Conservation (phyloP, 441 rosid genomes). For the Populus hybrid region DNA sequence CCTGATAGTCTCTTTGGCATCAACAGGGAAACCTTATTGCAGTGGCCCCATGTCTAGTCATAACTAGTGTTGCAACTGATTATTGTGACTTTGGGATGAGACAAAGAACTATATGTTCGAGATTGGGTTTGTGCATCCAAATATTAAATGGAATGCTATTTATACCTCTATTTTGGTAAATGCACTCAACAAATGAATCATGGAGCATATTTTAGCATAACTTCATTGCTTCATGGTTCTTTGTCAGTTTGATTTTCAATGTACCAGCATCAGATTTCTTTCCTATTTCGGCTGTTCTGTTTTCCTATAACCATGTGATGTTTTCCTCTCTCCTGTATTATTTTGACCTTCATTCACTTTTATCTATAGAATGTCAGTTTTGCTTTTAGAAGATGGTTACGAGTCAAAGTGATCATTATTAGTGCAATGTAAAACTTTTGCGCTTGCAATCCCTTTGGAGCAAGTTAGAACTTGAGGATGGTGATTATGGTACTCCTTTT, state of each 20-base stretch:
- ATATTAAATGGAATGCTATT: neutral
- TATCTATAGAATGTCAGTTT: neutral
- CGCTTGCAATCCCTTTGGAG: neutral
- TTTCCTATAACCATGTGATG: neutral
- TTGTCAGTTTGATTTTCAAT: neutral
- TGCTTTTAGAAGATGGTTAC: neutral
- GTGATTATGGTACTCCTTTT: neutral
- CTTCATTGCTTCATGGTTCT: neutral
- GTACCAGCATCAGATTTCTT: neutral
- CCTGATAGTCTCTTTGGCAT: neutral
- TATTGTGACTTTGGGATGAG: neutral
- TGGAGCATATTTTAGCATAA: neutral
- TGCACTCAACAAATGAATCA: neutral
- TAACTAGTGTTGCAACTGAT: neutral
- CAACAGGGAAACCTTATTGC: neutral
- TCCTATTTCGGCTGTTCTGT: neutral
- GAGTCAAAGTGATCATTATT: neutral
- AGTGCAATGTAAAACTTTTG: neutral
- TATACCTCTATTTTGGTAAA: neutral
- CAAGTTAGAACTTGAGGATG: neutral
- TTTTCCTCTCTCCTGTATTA: neutral
- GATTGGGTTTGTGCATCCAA: neutral
- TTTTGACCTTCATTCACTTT: neutral
- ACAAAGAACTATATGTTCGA: neutral
- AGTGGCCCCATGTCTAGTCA: neutral